A percentile compares a stretch with the other conserved stretches of the same genome.
These are phyloP conservation scores for Cyberlindnera mrakii DNA, from an alignment of 805 yeast genomes.

Conservation along the genomic window DNA sequence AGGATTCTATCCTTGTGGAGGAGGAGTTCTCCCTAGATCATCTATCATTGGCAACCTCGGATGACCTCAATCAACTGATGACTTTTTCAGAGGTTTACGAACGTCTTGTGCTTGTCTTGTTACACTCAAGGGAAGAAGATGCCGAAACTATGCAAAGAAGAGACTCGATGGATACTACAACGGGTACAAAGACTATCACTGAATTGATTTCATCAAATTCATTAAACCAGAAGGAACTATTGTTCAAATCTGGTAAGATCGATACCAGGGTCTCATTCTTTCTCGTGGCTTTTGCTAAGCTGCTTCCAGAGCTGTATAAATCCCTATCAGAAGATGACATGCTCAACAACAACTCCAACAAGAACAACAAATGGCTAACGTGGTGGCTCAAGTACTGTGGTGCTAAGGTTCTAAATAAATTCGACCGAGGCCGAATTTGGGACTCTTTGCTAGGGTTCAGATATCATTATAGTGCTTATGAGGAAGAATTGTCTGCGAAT, in stretches of 20 bases:
- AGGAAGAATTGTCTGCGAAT: constrained; percentile 6
- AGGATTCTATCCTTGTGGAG: not conserved
- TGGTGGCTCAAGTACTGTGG: constrained; percentile 97
- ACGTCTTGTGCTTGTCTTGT: constrained; percentile 63
- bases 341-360: constrained; percentile 39
- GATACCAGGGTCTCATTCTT: constrained; percentile 67
- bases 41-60: constrained; percentile 16
- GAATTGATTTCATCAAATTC: constrained; percentile 14
- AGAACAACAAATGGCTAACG: constrained; percentile 82
- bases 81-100: constrained; percentile 67
- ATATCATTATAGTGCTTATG: constrained; percentile 26
- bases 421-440: constrained; percentile 87
- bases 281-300: constrained; percentile 52
- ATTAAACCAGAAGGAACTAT: constrained; percentile 26
- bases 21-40: constrained; percentile 21
- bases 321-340: constrained; percentile 79
- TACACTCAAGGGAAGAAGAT: constrained; percentile 39
- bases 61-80: constrained; percentile 23
- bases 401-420: constrained; percentile 73
- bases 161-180: constrained; percentile 6
- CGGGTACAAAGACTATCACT: constrained; percentile 8
- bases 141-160: constrained; percentile 4
- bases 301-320: constrained; percentile 69
- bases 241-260: constrained; percentile 49
- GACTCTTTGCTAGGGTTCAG: constrained; percentile 81